phyloP scores from a whole-genome alignment of 1,284 basidiomycete genomes.

The Cutaneotrichosporon sp. region DNA sequence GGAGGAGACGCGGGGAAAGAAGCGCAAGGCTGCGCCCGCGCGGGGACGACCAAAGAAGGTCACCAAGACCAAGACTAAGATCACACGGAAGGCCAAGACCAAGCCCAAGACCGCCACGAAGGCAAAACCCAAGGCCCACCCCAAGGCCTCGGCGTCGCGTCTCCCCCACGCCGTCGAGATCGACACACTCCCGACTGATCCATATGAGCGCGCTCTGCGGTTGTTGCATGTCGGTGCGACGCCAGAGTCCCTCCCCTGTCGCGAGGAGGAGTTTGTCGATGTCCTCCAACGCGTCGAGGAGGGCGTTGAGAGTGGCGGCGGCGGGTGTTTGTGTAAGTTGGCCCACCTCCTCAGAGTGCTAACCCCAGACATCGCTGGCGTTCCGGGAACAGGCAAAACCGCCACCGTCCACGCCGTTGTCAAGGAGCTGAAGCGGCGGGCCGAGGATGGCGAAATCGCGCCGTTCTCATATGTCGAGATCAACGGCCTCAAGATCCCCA shows the following conservation, averaged over 20 bases:
- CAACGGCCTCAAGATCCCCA: constrained; percentile 89
- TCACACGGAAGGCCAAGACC: constrained; percentile 1
- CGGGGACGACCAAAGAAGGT: constrained; percentile 1
- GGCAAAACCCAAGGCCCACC: constrained; percentile 33
- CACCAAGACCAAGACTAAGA: constrained; percentile 1
- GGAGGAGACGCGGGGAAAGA: constrained; percentile 14
- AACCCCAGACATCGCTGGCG: constrained; percentile 82
- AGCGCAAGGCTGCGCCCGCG: constrained; percentile 14
- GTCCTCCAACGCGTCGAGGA: constrained; percentile 78
- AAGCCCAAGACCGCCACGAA: neutral
- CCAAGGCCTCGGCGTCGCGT: constrained; percentile 36
- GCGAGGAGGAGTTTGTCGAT: constrained; percentile 80
- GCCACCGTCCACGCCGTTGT: constrained; percentile 94
- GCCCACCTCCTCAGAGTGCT: constrained; percentile 4
- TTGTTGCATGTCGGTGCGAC: constrained; percentile 90
- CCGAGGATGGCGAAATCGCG: constrained; percentile 75
- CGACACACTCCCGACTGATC: constrained; percentile 63
- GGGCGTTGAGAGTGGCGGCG: constrained; percentile 85
- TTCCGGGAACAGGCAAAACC: constrained; percentile 97
- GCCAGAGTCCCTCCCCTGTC: constrained; percentile 84
- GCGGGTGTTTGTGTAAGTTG: constrained; percentile 85
- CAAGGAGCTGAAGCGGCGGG: constrained; percentile 81
- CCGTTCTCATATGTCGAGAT: constrained; percentile 98
- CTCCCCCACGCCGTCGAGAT: constrained; percentile 35
- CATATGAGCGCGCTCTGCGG: constrained; percentile 80